Conservation (phyloP, 441 rosid species). For the Bruguiera hainesii region DNA sequence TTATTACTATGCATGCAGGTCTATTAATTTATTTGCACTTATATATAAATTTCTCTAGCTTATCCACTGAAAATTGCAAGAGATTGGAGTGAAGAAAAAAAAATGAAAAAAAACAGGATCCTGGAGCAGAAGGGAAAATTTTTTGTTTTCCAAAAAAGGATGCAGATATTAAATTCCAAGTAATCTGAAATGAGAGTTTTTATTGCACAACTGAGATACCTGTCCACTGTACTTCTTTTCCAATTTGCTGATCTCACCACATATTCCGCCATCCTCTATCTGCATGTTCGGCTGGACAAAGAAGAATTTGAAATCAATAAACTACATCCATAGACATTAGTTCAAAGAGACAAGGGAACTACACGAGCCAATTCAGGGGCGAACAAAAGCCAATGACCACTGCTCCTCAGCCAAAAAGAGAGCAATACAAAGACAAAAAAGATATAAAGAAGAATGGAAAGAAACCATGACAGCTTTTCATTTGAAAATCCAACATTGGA, state of each 20-base stretch:
- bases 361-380: background rate
- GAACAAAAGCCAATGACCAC: background rate
- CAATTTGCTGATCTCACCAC: conserved; percentile 49
- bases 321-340: conserved; percentile 4
- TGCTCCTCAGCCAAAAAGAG: background rate
- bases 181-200: conserved; percentile 8
- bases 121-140: no score
- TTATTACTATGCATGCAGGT: background rate
- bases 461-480: background rate
- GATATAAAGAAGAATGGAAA: conserved; percentile 6
- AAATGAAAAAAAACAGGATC: no score
- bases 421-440: background rate
- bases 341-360: conserved; percentile 10
- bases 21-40: background rate
- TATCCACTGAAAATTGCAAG: no score
- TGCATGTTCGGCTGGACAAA: conserved; percentile 50
- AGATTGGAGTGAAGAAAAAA: no score
- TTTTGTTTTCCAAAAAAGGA: conserved; percentile 4
- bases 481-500: conserved; percentile 8
- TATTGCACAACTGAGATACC: conserved; percentile 39
- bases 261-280: conserved; percentile 58
- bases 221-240: conserved; percentile 54
- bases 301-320: conserved; percentile 24
- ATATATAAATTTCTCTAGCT: no score
- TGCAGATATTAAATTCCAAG: background rate